Percentiles rank a stretch among this genome's conserved stretches.
Evolutionary conservation across 768 basidiomycete genomes (phyloP).

Genomic region (Xerocomellus intermedius): DNA sequence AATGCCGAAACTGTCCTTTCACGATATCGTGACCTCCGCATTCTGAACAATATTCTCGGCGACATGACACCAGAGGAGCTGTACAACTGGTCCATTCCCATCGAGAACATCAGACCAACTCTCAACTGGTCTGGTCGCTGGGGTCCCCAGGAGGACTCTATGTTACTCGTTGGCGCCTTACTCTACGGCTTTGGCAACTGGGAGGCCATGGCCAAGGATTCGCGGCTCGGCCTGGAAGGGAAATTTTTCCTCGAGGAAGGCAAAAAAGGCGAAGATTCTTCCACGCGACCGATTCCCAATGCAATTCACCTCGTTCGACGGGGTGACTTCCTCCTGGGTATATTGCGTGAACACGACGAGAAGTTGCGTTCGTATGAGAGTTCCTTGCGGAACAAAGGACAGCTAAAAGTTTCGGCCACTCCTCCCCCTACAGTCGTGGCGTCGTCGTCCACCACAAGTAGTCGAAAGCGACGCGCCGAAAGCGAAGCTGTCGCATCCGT

Average conservation of each 20-base stretch:
- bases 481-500: constrained; percentile 83
- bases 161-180: constrained; percentile 92
- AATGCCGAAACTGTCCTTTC: constrained; percentile 97
- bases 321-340: constrained; percentile 87
- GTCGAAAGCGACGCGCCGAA: constrained; percentile 74
- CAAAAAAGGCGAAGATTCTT: constrained; percentile 87
- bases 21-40: constrained; percentile 83
- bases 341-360: constrained; percentile 86
- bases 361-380: constrained; percentile 87
- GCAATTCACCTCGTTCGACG: constrained; percentile 97
- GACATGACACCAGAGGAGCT: constrained; percentile 61
- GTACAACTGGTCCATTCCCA: constrained; percentile 84
- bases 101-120: constrained; percentile 91
- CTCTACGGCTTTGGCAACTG: constrained; percentile 94
- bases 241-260: constrained; percentile 99
- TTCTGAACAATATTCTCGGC: constrained; percentile 77
- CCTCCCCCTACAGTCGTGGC: constrained; percentile 72
- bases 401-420: constrained; percentile 69
- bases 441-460: constrained; percentile 58
- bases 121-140: constrained; percentile 97
- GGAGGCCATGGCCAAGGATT: constrained; percentile 92
- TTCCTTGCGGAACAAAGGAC: constrained; percentile 68
- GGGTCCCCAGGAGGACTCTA: constrained; percentile 89
- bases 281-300: constrained; percentile 89
- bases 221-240: constrained; percentile 75